These are phyloP conservation scores for Rhizophora mangle DNA, from an alignment of 345 rosid species.

Conservation along the genomic window DNA sequence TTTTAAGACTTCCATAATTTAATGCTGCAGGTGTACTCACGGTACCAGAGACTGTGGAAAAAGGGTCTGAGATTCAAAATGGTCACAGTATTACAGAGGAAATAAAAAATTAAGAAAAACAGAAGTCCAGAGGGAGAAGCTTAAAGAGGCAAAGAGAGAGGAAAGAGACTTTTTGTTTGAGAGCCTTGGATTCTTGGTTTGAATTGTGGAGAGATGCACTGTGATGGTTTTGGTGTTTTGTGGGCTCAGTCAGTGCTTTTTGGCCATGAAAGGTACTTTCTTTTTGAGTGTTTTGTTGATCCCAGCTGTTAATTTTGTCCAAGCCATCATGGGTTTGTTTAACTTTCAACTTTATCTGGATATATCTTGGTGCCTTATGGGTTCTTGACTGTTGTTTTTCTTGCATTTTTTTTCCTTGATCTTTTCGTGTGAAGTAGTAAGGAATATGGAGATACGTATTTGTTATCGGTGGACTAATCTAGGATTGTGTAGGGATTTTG, in stretches of 20 bases:
- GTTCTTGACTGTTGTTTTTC: neutral
- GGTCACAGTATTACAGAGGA: too few species aligned
- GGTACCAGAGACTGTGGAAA: neutral
- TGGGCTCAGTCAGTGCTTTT: slow-evolving; percentile 56
- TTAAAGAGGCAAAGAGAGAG: neutral
- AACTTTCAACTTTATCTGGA: slow-evolving; percentile 26
- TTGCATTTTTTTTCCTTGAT: neutral
- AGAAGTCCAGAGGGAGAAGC: neutral
- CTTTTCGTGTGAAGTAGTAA: too few species aligned
- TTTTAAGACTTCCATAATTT: slow-evolving; percentile 14
- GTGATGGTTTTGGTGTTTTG: slow-evolving; percentile 39
- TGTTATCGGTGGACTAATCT: slow-evolving; percentile 9
- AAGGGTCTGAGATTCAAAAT: too few species aligned
- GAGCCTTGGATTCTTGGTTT: slow-evolving; percentile 44
- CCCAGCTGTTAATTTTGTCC: slow-evolving; percentile 23
- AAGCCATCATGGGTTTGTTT: slow-evolving; percentile 24
- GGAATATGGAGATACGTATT: too few species aligned
- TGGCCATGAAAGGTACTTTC: slow-evolving; percentile 43
- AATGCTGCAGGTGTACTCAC: slow-evolving; percentile 1
- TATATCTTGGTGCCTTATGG: slow-evolving; percentile 11
- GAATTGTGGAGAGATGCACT: slow-evolving; percentile 35
- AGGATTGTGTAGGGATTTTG: slow-evolving; percentile 4
- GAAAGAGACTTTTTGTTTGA: slow-evolving; percentile 2
- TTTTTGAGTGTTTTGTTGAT: slow-evolving; percentile 27
- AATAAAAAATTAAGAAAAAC: too few species aligned